phyloP scores from a whole-genome alignment of 768 basidiomycete species.

The Lactifluus volemus region DNA sequence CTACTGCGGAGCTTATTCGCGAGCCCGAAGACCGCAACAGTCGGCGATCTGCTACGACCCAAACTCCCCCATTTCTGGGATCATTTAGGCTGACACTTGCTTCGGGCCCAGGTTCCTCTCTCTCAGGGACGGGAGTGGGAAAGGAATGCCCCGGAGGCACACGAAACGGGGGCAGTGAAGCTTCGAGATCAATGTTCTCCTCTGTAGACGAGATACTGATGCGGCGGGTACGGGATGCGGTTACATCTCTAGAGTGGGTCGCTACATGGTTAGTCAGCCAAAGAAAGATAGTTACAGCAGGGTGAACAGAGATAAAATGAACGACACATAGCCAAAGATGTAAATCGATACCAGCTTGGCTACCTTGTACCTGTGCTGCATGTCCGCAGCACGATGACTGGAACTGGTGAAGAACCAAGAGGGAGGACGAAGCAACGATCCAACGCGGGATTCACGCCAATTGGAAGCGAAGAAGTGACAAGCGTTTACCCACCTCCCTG shows the following conservation, averaged over 20 bases:
- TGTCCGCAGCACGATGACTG: not conserved
- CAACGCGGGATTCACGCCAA: not conserved
- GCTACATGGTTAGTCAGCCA: conserved; percentile 7
- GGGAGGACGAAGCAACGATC: not conserved
- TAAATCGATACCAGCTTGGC: not conserved
- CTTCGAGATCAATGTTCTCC: conserved; percentile 22
- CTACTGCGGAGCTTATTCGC: conserved; percentile 41
- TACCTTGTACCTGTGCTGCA: not conserved
- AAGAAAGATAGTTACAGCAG: not conserved
- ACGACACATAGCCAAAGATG: not conserved
- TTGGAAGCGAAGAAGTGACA: not conserved
- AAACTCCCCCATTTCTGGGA: not conserved
- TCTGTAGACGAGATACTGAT: conserved; percentile 20
- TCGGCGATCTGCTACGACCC: conserved; percentile 17
- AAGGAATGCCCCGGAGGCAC: conserved; percentile 2
- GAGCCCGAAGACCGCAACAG: conserved; percentile 8
- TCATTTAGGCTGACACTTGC: not conserved
- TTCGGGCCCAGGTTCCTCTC: conserved; percentile 6
- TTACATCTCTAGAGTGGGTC: conserved; percentile 20
- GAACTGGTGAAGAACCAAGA: not conserved
- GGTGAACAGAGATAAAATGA: not conserved
- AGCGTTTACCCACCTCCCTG: conserved; percentile 10
- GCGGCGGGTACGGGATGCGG: conserved; percentile 8
- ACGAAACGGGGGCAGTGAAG: conserved; percentile 22
- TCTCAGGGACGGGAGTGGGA: conserved; percentile 16